A percentile compares a stretch with the other conserved stretches of the same genome.
phyloP scores from a whole-genome alignment of 2,329 filamentous ascomycete species.

The Phialophora chinensis region DNA sequence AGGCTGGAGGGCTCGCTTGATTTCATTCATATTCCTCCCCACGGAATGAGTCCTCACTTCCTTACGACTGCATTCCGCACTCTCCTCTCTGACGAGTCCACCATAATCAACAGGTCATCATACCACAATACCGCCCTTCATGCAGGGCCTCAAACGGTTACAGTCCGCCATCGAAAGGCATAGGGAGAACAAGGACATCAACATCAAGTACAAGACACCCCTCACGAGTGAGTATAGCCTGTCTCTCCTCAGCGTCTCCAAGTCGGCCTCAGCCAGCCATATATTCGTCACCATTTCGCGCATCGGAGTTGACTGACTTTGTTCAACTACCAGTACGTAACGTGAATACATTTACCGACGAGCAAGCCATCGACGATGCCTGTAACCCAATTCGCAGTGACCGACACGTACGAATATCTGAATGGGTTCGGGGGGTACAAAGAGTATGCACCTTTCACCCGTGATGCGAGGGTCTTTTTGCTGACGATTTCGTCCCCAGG shows the following conservation, averaged over 20 bases:
- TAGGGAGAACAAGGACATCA: conserved; percentile 41
- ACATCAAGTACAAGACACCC: conserved; percentile 41
- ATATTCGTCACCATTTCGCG: neutral
- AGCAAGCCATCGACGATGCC: conserved; percentile 59
- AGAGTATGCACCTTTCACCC: conserved; percentile 62
- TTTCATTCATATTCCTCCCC: conserved; percentile 35
- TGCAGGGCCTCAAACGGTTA: conserved; percentile 40
- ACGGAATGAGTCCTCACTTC: conserved; percentile 35
- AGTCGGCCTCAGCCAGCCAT: conserved; percentile 3
- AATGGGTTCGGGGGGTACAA: conserved; percentile 79
- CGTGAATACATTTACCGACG: conserved; percentile 40
- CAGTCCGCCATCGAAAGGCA: conserved; percentile 39
- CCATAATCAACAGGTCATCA: conserved; percentile 30
- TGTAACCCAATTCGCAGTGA: conserved; percentile 65
- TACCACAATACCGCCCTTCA: conserved; percentile 34
- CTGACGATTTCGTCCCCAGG: conserved; percentile 51
- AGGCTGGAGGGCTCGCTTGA: conserved; percentile 6
- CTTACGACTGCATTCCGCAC: conserved; percentile 39
- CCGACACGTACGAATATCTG: conserved; percentile 76
- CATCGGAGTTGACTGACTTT: conserved; percentile 7
- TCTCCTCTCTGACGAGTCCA: conserved; percentile 29
- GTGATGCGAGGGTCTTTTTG: neutral
- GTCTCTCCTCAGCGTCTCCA: conserved; percentile 8
- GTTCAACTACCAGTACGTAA: conserved; percentile 35
- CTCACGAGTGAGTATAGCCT: conserved; percentile 37